Conservation (phyloP, 1,284 basidiomycete genomes). For the Cystobasidium pallidum region DNA sequence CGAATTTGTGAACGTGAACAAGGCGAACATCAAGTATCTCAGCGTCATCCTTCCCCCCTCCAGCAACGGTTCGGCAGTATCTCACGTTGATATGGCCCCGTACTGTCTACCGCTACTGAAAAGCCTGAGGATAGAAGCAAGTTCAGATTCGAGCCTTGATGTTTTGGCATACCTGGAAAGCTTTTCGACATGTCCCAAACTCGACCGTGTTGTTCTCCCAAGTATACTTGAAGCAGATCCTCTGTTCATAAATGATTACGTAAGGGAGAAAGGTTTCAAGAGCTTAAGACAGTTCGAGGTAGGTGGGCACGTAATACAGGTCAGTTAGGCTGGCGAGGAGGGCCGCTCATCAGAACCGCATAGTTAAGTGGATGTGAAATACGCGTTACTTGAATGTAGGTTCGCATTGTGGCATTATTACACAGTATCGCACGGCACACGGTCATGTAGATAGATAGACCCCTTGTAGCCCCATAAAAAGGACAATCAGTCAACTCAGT, state of each 20-base stretch:
- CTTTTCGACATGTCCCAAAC: not conserved
- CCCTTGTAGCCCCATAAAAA: too few relatives aligned
- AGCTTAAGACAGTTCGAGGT: not conserved
- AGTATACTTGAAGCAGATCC: not conserved
- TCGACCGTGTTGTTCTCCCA: not conserved
- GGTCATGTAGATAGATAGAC: too few relatives aligned
- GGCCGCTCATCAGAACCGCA: too few relatives aligned
- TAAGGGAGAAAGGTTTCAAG: not conserved
- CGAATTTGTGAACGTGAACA: slow-evolving; percentile 4
- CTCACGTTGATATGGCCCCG: too few relatives aligned
- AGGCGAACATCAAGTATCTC: not conserved
- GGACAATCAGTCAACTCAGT: too few relatives aligned
- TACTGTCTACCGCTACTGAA: not conserved
- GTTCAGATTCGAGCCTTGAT: not conserved
- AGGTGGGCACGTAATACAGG: not conserved
- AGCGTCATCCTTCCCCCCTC: not conserved
- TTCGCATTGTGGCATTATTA: too few relatives aligned
- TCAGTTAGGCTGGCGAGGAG: too few relatives aligned
- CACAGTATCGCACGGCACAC: too few relatives aligned
- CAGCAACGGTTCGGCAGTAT: not conserved
- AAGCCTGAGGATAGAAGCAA: not conserved
- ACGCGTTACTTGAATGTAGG: too few relatives aligned
- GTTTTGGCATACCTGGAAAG: not conserved
- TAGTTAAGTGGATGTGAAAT: too few relatives aligned
- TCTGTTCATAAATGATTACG: too few relatives aligned